Evolutionary conservation across 768 basidiomycete species (phyloP), one percentile per base, ranked within the genome.

Genomic region (Serendipita sp.): DNA sequence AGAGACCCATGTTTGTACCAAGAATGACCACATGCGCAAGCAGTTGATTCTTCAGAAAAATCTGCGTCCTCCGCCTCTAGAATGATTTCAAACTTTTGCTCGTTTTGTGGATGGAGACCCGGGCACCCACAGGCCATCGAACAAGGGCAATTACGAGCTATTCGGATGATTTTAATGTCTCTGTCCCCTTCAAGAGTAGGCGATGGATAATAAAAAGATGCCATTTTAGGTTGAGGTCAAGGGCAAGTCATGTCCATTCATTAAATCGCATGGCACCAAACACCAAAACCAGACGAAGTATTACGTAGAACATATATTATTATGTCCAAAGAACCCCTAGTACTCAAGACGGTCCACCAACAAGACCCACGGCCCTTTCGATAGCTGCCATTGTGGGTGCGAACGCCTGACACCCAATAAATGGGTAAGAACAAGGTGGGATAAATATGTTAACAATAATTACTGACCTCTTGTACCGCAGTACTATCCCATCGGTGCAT

Each of bases 381-480:
- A 87, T 86, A 10, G 88, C 86, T 65, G 83, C 78, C 44, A 88
- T 72, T 30, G 88, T 75, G 2, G 89, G 89, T 74, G 83, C 83
- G 84, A 91, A 83, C 0, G 84, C 88, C 89, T 91, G 68, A 3
- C 47, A 44, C 28, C 10, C 23, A 23, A 23, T 23, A 23, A 47
- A 38, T 38, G 46, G 63, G 51, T 63, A 41, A 41, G 5, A 41
- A 41, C 13, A 41, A 7, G 16, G 28, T 36, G 1, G 5, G 64
- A 46, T 16, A 36, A 65, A 2, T 64, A 30, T 23, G 23, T 16
- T 46, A 30, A 34, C 54, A 35, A 30, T 47, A 11, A 11, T n/a
- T 18, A 75, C 85, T 72, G 70, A 90, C 91, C 34, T 79, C 81
- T 71, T 85, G 79, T 47, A 92, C 82, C 69, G 80, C 77, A 35